Percentiles rank a stretch among this genome's conserved stretches.
phyloP scores from a whole-genome alignment of 208 protist species.

The Trypanosoma avium region DNA sequence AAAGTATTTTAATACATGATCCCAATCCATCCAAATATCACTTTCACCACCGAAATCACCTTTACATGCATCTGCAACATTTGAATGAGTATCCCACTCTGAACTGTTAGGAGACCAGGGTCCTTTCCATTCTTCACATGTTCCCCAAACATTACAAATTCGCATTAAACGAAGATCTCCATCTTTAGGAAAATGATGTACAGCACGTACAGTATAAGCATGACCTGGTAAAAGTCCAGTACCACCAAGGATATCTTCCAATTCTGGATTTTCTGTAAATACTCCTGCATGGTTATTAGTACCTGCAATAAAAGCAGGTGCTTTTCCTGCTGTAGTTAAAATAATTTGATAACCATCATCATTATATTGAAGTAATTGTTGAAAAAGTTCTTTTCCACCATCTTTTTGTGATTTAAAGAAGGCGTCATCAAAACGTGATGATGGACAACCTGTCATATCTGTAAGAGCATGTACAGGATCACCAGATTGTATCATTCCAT shows the following conservation, averaged over 20 bases:
- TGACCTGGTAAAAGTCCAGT: slow-evolving; percentile 77
- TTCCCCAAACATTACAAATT: slow-evolving; percentile 71
- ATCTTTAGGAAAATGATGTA: slow-evolving; percentile 39
- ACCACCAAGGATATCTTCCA: slow-evolving; percentile 39
- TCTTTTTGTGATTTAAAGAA: slow-evolving; percentile 42
- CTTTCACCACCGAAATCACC: slow-evolving; percentile 29
- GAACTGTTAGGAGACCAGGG: slow-evolving; percentile 39
- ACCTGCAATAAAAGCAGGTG: slow-evolving; percentile 55
- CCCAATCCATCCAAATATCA: slow-evolving; percentile 73
- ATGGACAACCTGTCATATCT: slow-evolving; percentile 78
- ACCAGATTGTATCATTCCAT: slow-evolving; percentile 80
- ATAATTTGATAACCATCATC: slow-evolving; percentile 58
- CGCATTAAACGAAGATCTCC: slow-evolving; percentile 47
- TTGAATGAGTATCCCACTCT: slow-evolving; percentile 48
- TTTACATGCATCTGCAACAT: slow-evolving; percentile 31
- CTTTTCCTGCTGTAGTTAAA: slow-evolving; percentile 77
- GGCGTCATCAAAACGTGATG: slow-evolving; percentile 70
- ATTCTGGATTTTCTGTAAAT: slow-evolving; percentile 53
- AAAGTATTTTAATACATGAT: slow-evolving; percentile 75
- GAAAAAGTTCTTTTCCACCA: slow-evolving; percentile 34
- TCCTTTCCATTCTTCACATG: slow-evolving; percentile 37
- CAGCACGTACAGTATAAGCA: slow-evolving; percentile 67
- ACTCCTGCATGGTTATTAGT: slow-evolving; percentile 19
- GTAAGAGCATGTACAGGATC: slow-evolving; percentile 86
- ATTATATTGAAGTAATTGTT: slow-evolving; percentile 32